Percentiles rank a stretch among this genome's conserved stretches.
phyloP scores from a whole-genome alignment of 441 rosid species.

The Pelargonium myrrhifolium region DNA sequence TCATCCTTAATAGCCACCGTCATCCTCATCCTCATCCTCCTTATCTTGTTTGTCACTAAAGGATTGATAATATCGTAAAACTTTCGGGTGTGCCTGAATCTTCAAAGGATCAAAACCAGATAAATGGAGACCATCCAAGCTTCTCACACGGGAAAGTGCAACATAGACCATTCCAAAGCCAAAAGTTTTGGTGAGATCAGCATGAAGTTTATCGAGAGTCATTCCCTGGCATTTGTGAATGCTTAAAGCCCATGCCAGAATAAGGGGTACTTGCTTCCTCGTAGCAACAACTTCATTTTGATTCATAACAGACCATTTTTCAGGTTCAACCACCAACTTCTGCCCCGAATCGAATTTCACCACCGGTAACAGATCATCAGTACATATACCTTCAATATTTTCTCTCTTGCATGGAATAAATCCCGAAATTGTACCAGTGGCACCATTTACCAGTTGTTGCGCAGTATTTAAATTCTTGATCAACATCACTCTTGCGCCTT shows the following conservation, averaged over 20 bases:
- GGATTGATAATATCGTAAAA: background rate
- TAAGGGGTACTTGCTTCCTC: conserved; percentile 30
- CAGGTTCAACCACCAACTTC: conserved; percentile 17
- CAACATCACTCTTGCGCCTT: conserved; percentile 38
- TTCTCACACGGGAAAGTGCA: background rate
- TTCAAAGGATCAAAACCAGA: conserved; percentile 1
- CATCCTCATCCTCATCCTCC: conserved; percentile 4
- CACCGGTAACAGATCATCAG: conserved; percentile 19
- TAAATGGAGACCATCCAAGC: background rate
- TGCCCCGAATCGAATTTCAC: conserved; percentile 32
- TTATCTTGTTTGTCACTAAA: background rate
- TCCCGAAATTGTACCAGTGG: conserved; percentile 25
- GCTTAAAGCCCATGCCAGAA: conserved; percentile 32
- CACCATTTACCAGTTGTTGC: conserved; percentile 28
- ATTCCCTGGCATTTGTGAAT: too few relatives aligned
- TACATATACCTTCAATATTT: background rate
- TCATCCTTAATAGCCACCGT: background rate
- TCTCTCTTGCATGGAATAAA: conserved; percentile 7
- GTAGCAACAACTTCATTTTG: conserved; percentile 21
- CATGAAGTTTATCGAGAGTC: too few relatives aligned
- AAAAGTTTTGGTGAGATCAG: too few relatives aligned
- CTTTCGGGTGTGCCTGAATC: background rate
- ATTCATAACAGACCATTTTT: conserved; percentile 19
- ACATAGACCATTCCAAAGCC: too few relatives aligned
- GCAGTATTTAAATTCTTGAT: conserved; percentile 25